A percentile compares a stretch with the other conserved stretches of the same genome.
phyloP scores from a whole-genome alignment of 768 basidiomycete genomes.

The Boletus vermiculosoides region DNA sequence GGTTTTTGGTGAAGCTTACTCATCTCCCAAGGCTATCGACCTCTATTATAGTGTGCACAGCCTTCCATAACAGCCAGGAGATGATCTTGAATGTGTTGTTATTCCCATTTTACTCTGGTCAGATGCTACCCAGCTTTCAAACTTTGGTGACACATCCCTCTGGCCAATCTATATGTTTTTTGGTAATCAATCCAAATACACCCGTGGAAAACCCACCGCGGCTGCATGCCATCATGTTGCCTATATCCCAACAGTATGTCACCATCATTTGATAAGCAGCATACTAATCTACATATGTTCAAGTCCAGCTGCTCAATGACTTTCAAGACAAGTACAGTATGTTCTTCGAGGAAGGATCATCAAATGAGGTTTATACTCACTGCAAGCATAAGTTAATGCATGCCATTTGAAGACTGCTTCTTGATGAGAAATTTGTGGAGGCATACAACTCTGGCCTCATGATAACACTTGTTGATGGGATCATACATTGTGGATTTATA shows the following conservation, averaged over 20 bases:
- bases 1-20: not conserved
- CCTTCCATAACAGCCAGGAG: not conserved
- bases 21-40: not conserved
- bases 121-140: constrained; percentile 23
- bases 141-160: constrained; percentile 27
- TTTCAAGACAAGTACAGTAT: not conserved
- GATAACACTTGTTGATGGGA: not conserved
- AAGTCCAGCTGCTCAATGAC: not conserved
- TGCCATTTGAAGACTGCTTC: constrained; percentile 8
- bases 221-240: constrained; percentile 18
- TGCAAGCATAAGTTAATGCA: constrained; percentile 23
- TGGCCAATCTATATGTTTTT: constrained; percentile 28
- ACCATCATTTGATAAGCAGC: not conserved
- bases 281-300: not conserved
- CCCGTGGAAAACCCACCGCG: constrained; percentile 1
- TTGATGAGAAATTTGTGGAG: constrained; percentile 14
- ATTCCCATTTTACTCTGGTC: constrained; percentile 23
- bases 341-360: not conserved
- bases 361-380: constrained; percentile 1
- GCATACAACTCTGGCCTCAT: constrained; percentile 19
- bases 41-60: not conserved
- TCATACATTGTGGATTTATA: too few relatives aligned
- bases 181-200: constrained; percentile 8
- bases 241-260: constrained; percentile 5
- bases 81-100: constrained; percentile 12